Base-by-base conservation (phyloP, 2,329 filamentous ascomycete species). In the Penicillium sp. region DNA sequence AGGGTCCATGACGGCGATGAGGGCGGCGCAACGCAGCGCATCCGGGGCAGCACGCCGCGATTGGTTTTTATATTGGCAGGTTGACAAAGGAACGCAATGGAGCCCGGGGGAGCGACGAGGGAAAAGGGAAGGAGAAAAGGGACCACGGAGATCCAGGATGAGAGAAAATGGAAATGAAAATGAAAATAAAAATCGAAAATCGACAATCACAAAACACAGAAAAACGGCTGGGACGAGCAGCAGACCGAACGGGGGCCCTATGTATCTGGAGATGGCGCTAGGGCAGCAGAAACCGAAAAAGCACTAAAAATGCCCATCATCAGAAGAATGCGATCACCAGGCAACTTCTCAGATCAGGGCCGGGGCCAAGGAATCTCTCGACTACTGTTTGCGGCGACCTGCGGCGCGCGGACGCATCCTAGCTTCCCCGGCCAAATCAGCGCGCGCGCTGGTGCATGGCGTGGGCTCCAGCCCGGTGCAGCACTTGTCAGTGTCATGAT, bases 381-480 rank as follows among this genome's bases (percentile, higher is more conserved):
- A 55, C 47, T 63, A 45, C 60, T 60, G 45, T 59, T 61, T 63
- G 43, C 52, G 59, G 59, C 61, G 58, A 60, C 57, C 53, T 57
- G 60, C 54, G 48, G 45, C 51, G 47, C 43, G 48, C 45, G 54
- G 53, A 51, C 51, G 53, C 58, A 59, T 53, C 57, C 59, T 50
- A 58, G 53, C 48, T 61, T 60, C 61, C 60, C 57, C 60, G 58
- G 43, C 26, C 60, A 56, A 63, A 64, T 64, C 50, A 60, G 32
- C 21, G 37, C 31, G 13, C 11, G 4, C 20, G 23, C 13, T 28
- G 41, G n/a, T n/a, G 21, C 11, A 43, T 39, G 39, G 43, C 21
- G 33, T 34, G 27, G 50, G 30, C 25, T 40, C 45, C 48, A 51
- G 43, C 35, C 13, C n/a, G 26, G 28, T 34, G 36, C 21, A 39